Evolutionary conservation across 1,284 basidiomycete species (phyloP).

Genomic region (Cystobasidium slooffiae): DNA sequence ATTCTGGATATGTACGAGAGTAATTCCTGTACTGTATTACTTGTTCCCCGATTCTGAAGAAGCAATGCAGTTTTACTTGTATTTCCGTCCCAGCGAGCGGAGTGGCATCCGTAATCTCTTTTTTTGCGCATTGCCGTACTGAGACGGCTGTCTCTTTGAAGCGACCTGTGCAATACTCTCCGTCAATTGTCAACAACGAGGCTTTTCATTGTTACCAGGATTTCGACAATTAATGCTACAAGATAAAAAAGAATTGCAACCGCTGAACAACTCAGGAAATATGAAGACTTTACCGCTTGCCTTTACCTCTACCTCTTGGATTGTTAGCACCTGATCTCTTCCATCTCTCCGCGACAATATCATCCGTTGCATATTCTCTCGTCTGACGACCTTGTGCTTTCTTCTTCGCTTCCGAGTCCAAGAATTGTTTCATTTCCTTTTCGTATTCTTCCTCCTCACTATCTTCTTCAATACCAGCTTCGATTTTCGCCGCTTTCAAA

Average conservation of each 20-base stretch:
- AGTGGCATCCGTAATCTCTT: too few species aligned
- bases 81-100: too few species aligned
- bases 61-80: too few species aligned
- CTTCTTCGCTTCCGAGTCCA: slow-evolving; percentile 34
- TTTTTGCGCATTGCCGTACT: too few species aligned
- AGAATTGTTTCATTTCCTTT: slow-evolving; percentile 32
- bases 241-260: neutral
- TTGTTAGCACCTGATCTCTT: slow-evolving; percentile 21
- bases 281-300: slow-evolving; percentile 2
- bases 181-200: neutral
- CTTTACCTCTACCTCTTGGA: slow-evolving; percentile 10
- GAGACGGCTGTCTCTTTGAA: too few species aligned
- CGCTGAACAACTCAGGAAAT: neutral
- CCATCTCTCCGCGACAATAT: slow-evolving; percentile 30
- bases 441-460: slow-evolving; percentile 39
- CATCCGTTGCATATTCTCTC: slow-evolving; percentile 35
- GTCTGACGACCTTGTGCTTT: slow-evolving; percentile 8
- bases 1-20: too few species aligned
- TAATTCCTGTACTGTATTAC: too few species aligned
- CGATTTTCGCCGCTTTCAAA: slow-evolving; percentile 34
- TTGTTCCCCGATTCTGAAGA: too few species aligned
- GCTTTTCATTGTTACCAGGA: neutral
- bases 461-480: slow-evolving; percentile 40
- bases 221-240: slow-evolving; percentile 9
- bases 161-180: too few species aligned